phyloP scores from a whole-genome alignment of 1,284 basidiomycete species.

The Tilletiopsis washingtonensis region DNA sequence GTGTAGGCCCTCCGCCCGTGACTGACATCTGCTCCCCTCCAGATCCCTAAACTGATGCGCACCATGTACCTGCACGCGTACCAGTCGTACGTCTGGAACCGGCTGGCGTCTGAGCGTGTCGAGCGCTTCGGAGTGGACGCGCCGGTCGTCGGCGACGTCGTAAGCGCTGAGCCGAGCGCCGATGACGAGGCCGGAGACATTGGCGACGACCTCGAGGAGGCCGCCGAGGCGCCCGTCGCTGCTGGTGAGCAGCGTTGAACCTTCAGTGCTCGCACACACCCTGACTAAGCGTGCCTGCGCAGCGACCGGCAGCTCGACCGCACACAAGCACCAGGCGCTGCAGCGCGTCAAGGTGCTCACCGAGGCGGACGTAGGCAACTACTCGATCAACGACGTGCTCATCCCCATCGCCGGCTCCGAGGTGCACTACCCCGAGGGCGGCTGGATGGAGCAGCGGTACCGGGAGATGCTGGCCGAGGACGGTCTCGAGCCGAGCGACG shows the following conservation, averaged over 20 bases:
- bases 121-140: constrained; percentile 65
- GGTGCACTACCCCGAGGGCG: constrained; percentile 71
- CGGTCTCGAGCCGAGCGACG: constrained; percentile 75
- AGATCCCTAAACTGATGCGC: constrained; percentile 60
- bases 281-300: too few relatives aligned
- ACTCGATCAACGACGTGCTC: constrained; percentile 85
- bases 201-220: too few relatives aligned
- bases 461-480: constrained; percentile 70
- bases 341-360: constrained; percentile 63
- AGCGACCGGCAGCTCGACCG: too few relatives aligned
- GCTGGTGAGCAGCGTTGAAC: too few relatives aligned
- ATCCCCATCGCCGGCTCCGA: constrained; percentile 91
- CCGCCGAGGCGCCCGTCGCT: too few relatives aligned
- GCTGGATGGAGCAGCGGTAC: constrained; percentile 72
- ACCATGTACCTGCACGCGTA: constrained; percentile 98
- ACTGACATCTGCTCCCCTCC: too few relatives aligned
- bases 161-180: constrained; percentile 7
- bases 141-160: constrained; percentile 68
- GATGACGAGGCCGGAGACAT: constrained; percentile 4
- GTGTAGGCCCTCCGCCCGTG: too few relatives aligned
- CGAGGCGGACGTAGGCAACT: constrained; percentile 59
- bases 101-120: constrained; percentile 85
- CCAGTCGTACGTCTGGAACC: constrained; percentile 98
- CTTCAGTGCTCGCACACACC: too few relatives aligned
- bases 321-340: too few relatives aligned